Evolutionary conservation across 306 rosid species (phyloP).

Genomic region (Prunus mira): DNA sequence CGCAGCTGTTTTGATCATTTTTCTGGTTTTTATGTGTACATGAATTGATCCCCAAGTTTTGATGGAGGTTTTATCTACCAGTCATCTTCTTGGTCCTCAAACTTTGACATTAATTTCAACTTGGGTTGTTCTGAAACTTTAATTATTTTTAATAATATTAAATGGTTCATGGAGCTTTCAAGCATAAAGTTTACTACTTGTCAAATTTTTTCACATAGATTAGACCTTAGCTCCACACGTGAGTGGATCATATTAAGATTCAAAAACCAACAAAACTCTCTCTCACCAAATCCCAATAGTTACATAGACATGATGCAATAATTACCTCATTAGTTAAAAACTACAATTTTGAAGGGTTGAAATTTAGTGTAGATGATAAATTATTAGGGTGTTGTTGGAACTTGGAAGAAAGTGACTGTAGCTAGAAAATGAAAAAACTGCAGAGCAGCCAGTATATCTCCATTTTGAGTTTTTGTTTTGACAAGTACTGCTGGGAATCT

Average conservation of each 20-base stretch:
- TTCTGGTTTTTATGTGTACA: constrained; percentile 34
- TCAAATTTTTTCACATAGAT: constrained; percentile 32
- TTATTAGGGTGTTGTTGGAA: constrained; percentile 46
- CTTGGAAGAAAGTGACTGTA: constrained; percentile 61
- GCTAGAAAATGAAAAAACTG: constrained; percentile 50
- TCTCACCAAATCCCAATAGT: constrained; percentile 48
- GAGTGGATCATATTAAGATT: constrained; percentile 35
- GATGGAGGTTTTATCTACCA: constrained; percentile 21
- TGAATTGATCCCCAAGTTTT: constrained; percentile 16
- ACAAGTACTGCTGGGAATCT: constrained; percentile 51
- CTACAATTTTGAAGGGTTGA: background rate
- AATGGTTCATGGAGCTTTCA: constrained; percentile 16
- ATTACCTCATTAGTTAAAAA: constrained; percentile 26
- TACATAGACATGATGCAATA: background rate
- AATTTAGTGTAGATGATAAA: constrained; percentile 1
- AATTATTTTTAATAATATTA: background rate
- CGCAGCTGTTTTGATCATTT: constrained; percentile 44
- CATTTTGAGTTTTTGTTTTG: constrained; percentile 45
- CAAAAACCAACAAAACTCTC: constrained; percentile 26
- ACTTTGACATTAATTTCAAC: constrained; percentile 13
- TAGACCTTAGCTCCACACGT: constrained; percentile 42
- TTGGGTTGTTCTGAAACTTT: background rate
- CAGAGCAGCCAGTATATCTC: constrained; percentile 41
- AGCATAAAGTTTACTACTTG: constrained; percentile 31
- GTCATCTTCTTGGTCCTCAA: constrained; percentile 23